Conservation (phyloP, 345 rosid genomes). For the Camelina sativa region DNA sequence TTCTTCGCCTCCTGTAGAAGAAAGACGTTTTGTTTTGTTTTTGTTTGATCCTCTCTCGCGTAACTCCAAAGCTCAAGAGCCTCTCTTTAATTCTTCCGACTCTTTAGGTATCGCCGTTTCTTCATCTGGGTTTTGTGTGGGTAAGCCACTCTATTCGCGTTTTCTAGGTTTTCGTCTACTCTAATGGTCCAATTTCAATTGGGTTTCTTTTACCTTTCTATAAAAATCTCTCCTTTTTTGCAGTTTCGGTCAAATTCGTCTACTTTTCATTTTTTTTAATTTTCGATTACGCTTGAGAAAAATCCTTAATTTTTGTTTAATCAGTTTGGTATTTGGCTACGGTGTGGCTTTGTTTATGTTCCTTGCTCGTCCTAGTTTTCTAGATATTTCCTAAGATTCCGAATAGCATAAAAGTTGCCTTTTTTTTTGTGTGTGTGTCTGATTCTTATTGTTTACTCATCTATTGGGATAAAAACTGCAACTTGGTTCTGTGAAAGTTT, state of each 20-base stretch:
- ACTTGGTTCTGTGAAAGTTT: background rate
- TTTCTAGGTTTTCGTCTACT: conserved; percentile 15
- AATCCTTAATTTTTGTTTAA: background rate
- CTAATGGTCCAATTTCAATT: conserved; percentile 1
- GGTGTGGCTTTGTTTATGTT: conserved; percentile 17
- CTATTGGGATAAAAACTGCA: background rate
- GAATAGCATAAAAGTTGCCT: conserved; percentile 1
- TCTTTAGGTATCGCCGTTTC: conserved; percentile 33
- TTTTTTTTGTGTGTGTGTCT: background rate
- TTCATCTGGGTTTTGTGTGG: conserved; percentile 27
- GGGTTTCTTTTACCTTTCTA: conserved; percentile 11
- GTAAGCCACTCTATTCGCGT: conserved; percentile 7
- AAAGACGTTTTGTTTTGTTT: conserved; percentile 28
- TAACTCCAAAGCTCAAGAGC: conserved; percentile 15
- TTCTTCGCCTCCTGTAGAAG: conserved; percentile 20
- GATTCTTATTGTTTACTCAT: conserved; percentile 13
- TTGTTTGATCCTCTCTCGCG: conserved; percentile 22
- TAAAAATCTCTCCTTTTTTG: conserved; percentile 22
- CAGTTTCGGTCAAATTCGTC: conserved; percentile 2
- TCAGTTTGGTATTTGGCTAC: background rate
- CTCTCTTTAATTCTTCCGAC: conserved; percentile 8
- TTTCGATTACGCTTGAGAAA: conserved; percentile 12
- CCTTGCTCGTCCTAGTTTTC: background rate
- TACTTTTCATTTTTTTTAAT: conserved; percentile 14
- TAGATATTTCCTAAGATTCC: background rate